phyloP scores from a whole-genome alignment of 257 asterid genomes.

The Solanum paucissectum region DNA sequence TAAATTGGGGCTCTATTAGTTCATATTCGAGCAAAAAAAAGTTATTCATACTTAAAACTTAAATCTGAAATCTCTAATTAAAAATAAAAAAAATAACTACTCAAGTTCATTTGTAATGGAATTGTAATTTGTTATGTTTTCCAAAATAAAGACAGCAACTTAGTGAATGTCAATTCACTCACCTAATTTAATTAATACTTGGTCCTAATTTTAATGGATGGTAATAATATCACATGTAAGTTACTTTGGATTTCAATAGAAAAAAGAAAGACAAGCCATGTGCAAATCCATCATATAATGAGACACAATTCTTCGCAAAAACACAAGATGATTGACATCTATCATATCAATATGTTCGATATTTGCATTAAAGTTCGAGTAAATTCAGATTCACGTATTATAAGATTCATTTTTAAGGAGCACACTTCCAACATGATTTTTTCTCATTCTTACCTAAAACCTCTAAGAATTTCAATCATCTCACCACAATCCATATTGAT shows the following conservation, averaged over 20 bases:
- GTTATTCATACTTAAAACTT: not conserved
- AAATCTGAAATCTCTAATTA: not conserved
- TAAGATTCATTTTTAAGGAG: too few species aligned
- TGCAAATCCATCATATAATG: conserved; percentile 11
- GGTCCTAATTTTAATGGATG: not conserved
- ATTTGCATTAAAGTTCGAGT: fast-evolving
- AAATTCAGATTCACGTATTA: fast-evolving
- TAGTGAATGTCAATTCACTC: not conserved
- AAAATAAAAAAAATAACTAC: not conserved
- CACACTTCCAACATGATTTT: not conserved
- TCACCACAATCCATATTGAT: not conserved
- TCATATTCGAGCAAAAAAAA: too few species aligned
- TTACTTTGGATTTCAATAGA: not conserved
- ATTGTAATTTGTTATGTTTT: not conserved
- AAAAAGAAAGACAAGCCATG: conserved; percentile 21
- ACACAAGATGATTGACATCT: conserved; percentile 17
- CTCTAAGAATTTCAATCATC: fast-evolving
- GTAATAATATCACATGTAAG: not conserved
- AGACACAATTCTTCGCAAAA: conserved; percentile 11
- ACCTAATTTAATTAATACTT: not conserved
- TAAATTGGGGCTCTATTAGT: too few species aligned
- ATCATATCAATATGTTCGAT: not conserved
- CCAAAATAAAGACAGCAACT: not conserved
- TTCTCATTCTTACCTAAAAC: fast-evolving
- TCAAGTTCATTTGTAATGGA: not conserved